A percentile compares a stretch with the other conserved stretches of the same genome.
These are phyloP conservation scores for Agrostemma githago DNA, from an alignment of 148 eudicot genomes.

Conservation along the genomic window DNA sequence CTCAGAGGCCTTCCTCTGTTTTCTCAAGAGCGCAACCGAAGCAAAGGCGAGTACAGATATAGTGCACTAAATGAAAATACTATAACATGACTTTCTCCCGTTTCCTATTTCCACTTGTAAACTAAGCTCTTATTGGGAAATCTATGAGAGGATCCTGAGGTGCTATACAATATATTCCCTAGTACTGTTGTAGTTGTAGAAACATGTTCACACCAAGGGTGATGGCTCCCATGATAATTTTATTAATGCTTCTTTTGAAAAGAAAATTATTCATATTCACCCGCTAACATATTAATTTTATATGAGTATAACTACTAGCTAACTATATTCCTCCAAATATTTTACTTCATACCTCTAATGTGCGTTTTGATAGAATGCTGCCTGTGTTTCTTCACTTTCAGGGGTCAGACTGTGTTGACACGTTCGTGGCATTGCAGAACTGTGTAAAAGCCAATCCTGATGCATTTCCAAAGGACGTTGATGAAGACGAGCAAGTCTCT, in stretches of 20 bases:
- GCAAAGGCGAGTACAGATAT: constrained; percentile 50
- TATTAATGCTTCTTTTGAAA: neutral
- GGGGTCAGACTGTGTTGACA: constrained; percentile 90
- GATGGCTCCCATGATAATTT: neutral
- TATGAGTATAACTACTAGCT: neutral
- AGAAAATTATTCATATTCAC: neutral
- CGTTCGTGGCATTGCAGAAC: constrained; percentile 74
- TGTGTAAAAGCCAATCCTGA: constrained; percentile 74
- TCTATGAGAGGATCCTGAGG: neutral
- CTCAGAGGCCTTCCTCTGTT: constrained; percentile 86
- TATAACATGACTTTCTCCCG: neutral
- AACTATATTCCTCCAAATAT: neutral
- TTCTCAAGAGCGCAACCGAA: constrained; percentile 79
- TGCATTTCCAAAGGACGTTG: constrained; percentile 68
- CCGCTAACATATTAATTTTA: neutral
- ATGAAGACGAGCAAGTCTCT: constrained; percentile 45
- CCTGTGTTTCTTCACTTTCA: constrained; percentile 19
- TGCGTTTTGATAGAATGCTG: neutral
- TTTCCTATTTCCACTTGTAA: neutral
- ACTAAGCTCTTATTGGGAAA: neutral
- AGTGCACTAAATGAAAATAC: neutral
- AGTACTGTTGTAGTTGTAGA: neutral
- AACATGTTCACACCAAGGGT: neutral
- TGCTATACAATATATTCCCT: neutral
- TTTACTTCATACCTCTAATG: neutral